Conservation (phyloP, 1,284 basidiomycete species). For the Ganoderma sp. region DNA sequence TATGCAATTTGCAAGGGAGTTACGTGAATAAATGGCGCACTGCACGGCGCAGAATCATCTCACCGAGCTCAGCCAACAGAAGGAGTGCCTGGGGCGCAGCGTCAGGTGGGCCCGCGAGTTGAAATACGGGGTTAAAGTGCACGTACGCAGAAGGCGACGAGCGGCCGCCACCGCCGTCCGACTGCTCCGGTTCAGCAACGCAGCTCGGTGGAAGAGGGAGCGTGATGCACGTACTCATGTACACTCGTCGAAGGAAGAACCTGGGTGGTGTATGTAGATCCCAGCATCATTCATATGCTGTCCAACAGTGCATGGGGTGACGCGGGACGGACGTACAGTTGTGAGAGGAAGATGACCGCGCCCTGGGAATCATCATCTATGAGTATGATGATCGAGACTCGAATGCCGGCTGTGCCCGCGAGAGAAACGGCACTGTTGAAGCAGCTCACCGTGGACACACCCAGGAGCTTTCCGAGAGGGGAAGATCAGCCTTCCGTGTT, state of each 20-base stretch:
- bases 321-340: conserved; percentile 17
- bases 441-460: conserved; percentile 21
- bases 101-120: background rate
- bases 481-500: conserved; percentile 1
- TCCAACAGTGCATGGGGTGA: background rate
- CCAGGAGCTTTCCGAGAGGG: conserved; percentile 19
- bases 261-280: conserved; percentile 3
- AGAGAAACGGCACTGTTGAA: background rate
- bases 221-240: conserved; percentile 16
- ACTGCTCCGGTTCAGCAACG: conserved; percentile 10
- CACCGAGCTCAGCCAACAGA: conserved; percentile 21
- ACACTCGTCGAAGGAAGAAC: conserved; percentile 29
- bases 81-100: conserved; percentile 12
- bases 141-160: conserved; percentile 25
- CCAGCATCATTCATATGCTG: background rate
- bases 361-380: conserved; percentile 15
- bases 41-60: background rate
- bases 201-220: no score
- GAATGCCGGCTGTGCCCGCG: background rate
- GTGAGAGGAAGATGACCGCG: conserved; percentile 22
- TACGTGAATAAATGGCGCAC: background rate
- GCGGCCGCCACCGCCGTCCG: conserved; percentile 16
- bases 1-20: conserved; percentile 2
- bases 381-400: background rate
- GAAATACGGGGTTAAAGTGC: background rate